Percentiles rank a stretch among this genome's conserved stretches.
These are phyloP conservation scores for Elongisporangium senticosum DNA, from an alignment of 352 stramenopile species.

Conservation along the genomic window DNA sequence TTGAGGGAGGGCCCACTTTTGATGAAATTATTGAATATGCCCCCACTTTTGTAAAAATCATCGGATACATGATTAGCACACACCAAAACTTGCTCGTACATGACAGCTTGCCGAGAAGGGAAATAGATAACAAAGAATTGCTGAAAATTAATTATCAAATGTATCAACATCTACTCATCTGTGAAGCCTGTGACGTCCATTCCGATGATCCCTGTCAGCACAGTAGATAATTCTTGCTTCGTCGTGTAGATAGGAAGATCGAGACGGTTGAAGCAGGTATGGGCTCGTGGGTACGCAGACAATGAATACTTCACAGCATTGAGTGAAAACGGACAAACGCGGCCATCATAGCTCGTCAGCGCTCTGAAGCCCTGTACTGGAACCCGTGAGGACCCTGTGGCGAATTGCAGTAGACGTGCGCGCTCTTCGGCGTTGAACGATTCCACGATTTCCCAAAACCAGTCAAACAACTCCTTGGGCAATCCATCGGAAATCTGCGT, in stretches of 20 bases:
- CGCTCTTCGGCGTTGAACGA: slow-evolving; percentile 46
- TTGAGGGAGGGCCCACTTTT: no score
- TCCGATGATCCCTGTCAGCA: background rate
- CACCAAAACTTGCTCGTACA: no score
- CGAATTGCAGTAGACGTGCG: slow-evolving; percentile 49
- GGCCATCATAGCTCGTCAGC: slow-evolving; percentile 52
- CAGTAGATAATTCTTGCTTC: background rate
- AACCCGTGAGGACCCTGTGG: slow-evolving; percentile 46
- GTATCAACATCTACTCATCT: background rate
- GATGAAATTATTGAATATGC: no score
- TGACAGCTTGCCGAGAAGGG: no score
- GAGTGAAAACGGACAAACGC: slow-evolving; percentile 55
- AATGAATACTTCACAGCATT: slow-evolving; percentile 50
- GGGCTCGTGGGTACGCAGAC: slow-evolving; percentile 46
- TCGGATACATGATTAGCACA: no score
- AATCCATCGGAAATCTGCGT: slow-evolving; percentile 73
- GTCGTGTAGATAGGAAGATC: background rate
- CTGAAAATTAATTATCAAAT: no score
- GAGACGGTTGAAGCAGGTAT: slow-evolving; percentile 16
- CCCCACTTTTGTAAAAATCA: no score
- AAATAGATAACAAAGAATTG: no score
- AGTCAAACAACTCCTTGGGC: slow-evolving; percentile 37
- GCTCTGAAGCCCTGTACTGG: slow-evolving; percentile 59
- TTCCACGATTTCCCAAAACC: slow-evolving; percentile 56
- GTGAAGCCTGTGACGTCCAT: background rate